Percentiles rank a stretch among this genome's conserved stretches.
Evolutionary conservation across 805 yeast genomes (phyloP).

Genomic region (Metschnikowia kofuensis): DNA sequence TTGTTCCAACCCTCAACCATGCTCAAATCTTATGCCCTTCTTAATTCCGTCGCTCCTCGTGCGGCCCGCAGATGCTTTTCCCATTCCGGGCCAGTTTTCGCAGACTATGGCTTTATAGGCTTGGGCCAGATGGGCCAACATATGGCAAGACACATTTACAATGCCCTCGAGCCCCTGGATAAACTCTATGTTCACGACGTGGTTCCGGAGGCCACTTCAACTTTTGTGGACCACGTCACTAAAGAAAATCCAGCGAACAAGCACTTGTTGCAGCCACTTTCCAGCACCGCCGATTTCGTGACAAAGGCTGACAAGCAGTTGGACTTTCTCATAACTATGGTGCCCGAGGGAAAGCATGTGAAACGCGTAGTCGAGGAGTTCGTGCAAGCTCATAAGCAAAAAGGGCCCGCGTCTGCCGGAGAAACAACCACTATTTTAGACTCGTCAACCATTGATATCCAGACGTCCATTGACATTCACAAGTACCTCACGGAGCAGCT

Average conservation of each 20-base stretch:
- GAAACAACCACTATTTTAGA: slow-evolving; percentile 38
- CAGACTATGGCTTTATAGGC: slow-evolving; percentile 51
- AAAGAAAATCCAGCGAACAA: slow-evolving; percentile 22
- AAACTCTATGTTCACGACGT: slow-evolving; percentile 45
- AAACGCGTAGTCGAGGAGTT: slow-evolving; percentile 38
- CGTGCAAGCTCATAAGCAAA: slow-evolving; percentile 26
- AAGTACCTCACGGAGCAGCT: slow-evolving; percentile 29
- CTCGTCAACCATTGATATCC: slow-evolving; percentile 51
- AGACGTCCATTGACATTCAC: slow-evolving; percentile 43
- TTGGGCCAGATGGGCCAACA: slow-evolving; percentile 56
- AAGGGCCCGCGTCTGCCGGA: background rate
- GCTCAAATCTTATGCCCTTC: background rate
- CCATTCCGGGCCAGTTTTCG: background rate
- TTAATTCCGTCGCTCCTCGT: background rate
- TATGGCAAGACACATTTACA: slow-evolving; percentile 50
- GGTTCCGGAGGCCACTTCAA: slow-evolving; percentile 24
- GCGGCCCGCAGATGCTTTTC: slow-evolving; percentile 11
- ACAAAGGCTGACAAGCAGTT: slow-evolving; percentile 30
- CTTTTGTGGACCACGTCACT: slow-evolving; percentile 25
- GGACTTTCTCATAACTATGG: slow-evolving; percentile 49
- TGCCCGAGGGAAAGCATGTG: slow-evolving; percentile 54
- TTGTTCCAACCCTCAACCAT: background rate
- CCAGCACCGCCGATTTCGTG: slow-evolving; percentile 25
- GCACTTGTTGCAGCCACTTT: slow-evolving; percentile 19
- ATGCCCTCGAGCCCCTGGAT: slow-evolving; percentile 36